Base-by-base conservation (phyloP, 2,329 filamentous ascomycete genomes). In the Plectosphaerella sp. region DNA sequence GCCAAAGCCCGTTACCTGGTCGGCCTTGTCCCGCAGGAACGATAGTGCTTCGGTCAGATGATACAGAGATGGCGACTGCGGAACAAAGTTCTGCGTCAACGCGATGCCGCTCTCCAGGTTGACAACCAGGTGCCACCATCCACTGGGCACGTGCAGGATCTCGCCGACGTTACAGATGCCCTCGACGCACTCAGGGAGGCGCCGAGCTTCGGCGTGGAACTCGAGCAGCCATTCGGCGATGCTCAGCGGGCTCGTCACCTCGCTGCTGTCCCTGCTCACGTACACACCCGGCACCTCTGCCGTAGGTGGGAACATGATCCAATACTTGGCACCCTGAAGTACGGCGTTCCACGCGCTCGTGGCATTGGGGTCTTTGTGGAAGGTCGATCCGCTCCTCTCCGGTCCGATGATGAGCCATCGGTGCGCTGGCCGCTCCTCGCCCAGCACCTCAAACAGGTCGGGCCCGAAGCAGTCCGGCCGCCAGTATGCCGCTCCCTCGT, bases 101-200 rank as follows among this genome's bases (percentile, higher is more conserved):
- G 93, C 94, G 57, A 97, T 88, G 43, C 89, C 88, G 12, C 83
- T 79, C 60, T 91, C 88, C 2, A 96, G 73, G 64, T 97, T 97
- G 45, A 97, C 86, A 10, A 97, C 94, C 33, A 97, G 75, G 74
- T 97, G 93, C 86, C 94, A 97, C 93, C 93, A 97, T 6, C 93
- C 92, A 49, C 87, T 91, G 0, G 94, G 93, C 6, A 97, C 93
- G 65, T 97, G 90, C 48, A 97, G 71, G 15, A 97, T 86, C 68
- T 97, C 94, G 2, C 93, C 93, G 42, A 85, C 82, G 14, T 74
- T 71, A 65, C 93, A 97, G 25, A 97, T 84, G 0, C 91, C 93
- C 70, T 97, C 93, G 28, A 88, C 70, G 62, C 92, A 97, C 11
- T 88, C 90, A 0, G 86, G 82, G 2, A 86, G 84, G 49, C 74